Evolutionary conservation across 108 stramenopile genomes (phyloP), one percentile per base, ranked within the genome.

Genomic region (Pseudonitzschia delicatissima): DNA sequence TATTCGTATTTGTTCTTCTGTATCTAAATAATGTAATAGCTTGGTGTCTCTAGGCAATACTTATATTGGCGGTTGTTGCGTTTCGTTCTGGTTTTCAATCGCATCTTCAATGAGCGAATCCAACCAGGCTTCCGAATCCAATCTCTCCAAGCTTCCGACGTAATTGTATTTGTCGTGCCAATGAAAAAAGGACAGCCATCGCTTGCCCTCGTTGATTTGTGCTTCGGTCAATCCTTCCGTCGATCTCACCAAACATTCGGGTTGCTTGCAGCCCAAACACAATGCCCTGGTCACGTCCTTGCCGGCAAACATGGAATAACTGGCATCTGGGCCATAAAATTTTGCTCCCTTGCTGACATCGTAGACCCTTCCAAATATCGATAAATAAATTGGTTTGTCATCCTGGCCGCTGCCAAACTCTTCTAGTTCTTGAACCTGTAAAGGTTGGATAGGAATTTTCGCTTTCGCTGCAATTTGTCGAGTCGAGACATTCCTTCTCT

Each of bases 131-230:
- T 77, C 68, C 29, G 57, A 68, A 33, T 52, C 62, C 45, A 70
- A 25, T 2, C 34, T 48, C 62, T 78, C 77, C 37, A 79, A 33
- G 17, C 60, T 69, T 18, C 90, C 90, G 31, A 91, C 80, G 47
- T 79, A 83, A 28, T 76, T 68, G 65, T 91, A 91, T 57, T 88
- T 88, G 62, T 91, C 90, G 63, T 91, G 90, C 32, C 82, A 72
- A 60, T 91, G 79, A 69, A 83, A 91, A 45, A 87, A 74, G 33
- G 77, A 77, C 31, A 91, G 34, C 90, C 90, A 91, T 62, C 90
- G 69, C 39, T 85, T 78, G 36, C 78, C 82, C 50, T 91, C 87
- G 27, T 81, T 66, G 17, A 82, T 17, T 64, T 91, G 79, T 60
- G 81, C 78, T 11, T 82, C 77, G 0, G 64, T 66, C 76, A 88